phyloP scores from a whole-genome alignment of 345 rosid genomes.

The Atalantia buxifolia region DNA sequence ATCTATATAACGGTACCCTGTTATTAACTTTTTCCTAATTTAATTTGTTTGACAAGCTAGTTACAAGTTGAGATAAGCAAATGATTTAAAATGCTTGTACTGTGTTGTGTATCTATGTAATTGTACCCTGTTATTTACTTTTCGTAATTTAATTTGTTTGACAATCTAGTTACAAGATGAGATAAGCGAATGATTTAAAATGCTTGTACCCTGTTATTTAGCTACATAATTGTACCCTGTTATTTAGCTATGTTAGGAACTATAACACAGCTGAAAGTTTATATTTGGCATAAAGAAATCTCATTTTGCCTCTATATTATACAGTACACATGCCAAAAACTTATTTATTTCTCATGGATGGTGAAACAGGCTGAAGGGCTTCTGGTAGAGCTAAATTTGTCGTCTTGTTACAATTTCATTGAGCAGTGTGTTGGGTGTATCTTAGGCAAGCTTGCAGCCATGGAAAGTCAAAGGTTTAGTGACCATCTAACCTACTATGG shows the following conservation, averaged over 20 bases:
- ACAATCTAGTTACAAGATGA: neutral
- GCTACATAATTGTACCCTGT: neutral
- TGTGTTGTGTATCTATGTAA: neutral
- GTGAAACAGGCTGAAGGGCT: slow-evolving; percentile 71
- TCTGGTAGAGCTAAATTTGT: slow-evolving; percentile 55
- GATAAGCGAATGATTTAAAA: neutral
- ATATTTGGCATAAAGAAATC: neutral
- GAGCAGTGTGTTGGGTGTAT: slow-evolving; percentile 56
- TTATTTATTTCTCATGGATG: slow-evolving; percentile 1
- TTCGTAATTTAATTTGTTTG: neutral
- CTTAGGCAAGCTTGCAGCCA: slow-evolving; percentile 40
- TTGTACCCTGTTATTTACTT: neutral
- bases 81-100: neutral
- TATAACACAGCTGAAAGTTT: neutral
- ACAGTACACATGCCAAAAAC: neutral
- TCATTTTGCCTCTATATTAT: neutral
- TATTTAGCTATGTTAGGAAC: neutral
- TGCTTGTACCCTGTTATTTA: neutral
- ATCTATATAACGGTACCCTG: neutral
- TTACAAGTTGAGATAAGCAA: neutral
- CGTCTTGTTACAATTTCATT: slow-evolving; percentile 49
- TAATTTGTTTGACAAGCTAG: neutral
- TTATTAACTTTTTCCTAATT: neutral
- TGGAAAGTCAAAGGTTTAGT: slow-evolving; percentile 65
- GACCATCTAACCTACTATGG: neutral